These are phyloP conservation scores for Russula ochroleuca DNA, from an alignment of 768 basidiomycete genomes.

Conservation along the genomic window DNA sequence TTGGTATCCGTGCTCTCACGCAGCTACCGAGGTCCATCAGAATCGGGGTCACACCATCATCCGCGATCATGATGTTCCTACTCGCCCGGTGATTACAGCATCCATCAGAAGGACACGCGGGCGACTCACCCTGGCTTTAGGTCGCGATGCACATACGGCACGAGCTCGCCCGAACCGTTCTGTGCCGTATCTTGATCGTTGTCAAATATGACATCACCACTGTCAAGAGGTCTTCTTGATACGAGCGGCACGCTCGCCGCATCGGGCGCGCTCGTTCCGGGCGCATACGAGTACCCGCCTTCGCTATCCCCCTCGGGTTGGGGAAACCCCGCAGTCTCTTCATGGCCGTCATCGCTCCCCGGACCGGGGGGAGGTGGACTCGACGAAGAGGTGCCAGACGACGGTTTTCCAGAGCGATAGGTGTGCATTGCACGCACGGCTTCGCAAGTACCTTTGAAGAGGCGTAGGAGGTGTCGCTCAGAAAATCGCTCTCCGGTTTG, in stretches of 20 bases:
- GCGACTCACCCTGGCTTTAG: slow-evolving; percentile 84
- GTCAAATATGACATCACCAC: slow-evolving; percentile 68
- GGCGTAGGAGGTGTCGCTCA: slow-evolving; percentile 80
- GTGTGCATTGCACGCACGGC: slow-evolving; percentile 94
- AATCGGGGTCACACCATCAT: slow-evolving; percentile 78
- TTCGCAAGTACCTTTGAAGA: slow-evolving; percentile 93
- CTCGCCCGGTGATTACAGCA: not conserved
- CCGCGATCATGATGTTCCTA: slow-evolving; percentile 96
- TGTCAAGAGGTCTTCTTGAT: slow-evolving; percentile 46
- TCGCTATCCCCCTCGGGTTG: slow-evolving; percentile 73
- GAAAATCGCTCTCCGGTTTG: slow-evolving; percentile 79
- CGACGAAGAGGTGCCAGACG: slow-evolving; percentile 30
- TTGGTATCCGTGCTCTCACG: slow-evolving; percentile 74
- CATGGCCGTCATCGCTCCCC: slow-evolving; percentile 41
- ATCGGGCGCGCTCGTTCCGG: slow-evolving; percentile 28
- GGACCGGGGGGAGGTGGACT: slow-evolving; percentile 24
- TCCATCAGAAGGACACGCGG: not conserved
- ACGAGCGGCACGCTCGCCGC: slow-evolving; percentile 52
- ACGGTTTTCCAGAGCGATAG: slow-evolving; percentile 54
- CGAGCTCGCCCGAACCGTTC: slow-evolving; percentile 42
- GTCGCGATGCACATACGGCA: slow-evolving; percentile 95
- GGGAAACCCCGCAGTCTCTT: slow-evolving; percentile 68
- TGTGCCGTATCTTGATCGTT: slow-evolving; percentile 67
- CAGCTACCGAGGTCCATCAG: slow-evolving; percentile 98
- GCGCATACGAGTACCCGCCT: slow-evolving; percentile 68